Evolutionary conservation across 768 basidiomycete genomes (phyloP), one percentile per base, ranked within the genome.

Genomic region (Cantharellus anzutake): DNA sequence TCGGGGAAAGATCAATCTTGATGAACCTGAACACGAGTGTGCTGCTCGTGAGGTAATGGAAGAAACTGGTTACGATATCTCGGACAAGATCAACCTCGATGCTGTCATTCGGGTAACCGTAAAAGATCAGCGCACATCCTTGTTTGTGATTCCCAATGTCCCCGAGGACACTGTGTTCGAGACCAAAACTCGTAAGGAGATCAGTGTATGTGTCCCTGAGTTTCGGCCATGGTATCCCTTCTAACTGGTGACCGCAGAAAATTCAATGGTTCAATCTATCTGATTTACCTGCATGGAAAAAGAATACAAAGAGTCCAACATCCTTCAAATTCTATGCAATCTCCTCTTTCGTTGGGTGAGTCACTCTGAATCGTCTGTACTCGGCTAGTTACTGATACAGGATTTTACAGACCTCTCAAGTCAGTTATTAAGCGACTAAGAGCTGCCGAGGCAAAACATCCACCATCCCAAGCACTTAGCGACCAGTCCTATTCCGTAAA

Each of bases 1-100:
- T 4, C 88, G 94, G 69, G 96, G 96, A n/a, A 99, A 99, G 73
- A 98, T 98, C 70, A 99, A 99, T 66, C 84, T 93, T 69, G 80
- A 86, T 61, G 96, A 99, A 69, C 80, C 84, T 4, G 79, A 83
- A 60, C 77, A 78, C 56, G 78, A 76, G 59, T 99, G 96, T 71
- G 96, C 94, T 2, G 77, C 87, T 59, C 82, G 96, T 70, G 96
- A 99, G 74, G 94, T 98, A 34, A 75, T 88, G 39, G 96, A 99
- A 71, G 96, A 99, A 73, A 97, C 92, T 0, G 96, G 96, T 11
- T 98, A 87, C 74, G 90, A 97, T 70, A 68, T 91, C 59, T 78
- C 76, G 56, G 80, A 78, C 60, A 78, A 83, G 66, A 71, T 88
- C 56, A 72, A 82, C 64, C 75, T 79, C 2, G 69, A 79, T 51